phyloP scores from a whole-genome alignment of 495 filamentous ascomycete genomes.

The Ramalina peruviana region DNA sequence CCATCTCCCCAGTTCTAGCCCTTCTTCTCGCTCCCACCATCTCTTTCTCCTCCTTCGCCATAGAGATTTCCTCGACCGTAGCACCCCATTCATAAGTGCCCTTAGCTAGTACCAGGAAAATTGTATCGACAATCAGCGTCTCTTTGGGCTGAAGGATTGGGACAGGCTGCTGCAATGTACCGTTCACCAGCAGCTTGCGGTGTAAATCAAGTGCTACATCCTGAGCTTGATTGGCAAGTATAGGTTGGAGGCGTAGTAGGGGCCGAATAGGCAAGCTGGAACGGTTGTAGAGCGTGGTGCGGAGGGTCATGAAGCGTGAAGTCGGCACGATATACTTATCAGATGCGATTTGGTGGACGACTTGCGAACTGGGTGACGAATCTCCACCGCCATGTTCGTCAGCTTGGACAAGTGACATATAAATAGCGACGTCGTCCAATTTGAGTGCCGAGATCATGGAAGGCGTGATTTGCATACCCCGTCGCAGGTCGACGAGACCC shows the following conservation, averaged over 20 bases:
- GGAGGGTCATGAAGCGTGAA: constrained; percentile 59
- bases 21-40: constrained; percentile 9
- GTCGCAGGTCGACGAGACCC: constrained; percentile 64
- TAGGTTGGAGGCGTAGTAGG: constrained; percentile 62
- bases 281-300: constrained; percentile 56
- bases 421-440: constrained; percentile 65
- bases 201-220: constrained; percentile 69
- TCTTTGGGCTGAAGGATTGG: constrained; percentile 43
- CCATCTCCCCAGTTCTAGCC: constrained; percentile 15
- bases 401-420: constrained; percentile 35
- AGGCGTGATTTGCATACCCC: constrained; percentile 53
- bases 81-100: constrained; percentile 76
- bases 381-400: constrained; percentile 3
- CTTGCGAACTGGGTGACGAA: constrained; percentile 1
- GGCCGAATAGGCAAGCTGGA: constrained; percentile 52
- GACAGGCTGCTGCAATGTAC: constrained; percentile 62
- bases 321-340: constrained; percentile 44
- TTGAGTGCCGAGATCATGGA: constrained; percentile 75
- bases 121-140: constrained; percentile 41
- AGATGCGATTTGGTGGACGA: constrained; percentile 29
- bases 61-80: constrained; percentile 63
- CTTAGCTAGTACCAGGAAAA: constrained; percentile 56
- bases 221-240: constrained; percentile 56
- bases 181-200: constrained; percentile 73
- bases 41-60: constrained; percentile 16